Evolutionary conservation across 495 filamentous ascomycete genomes (phyloP).

Genomic region (Hypomontagnella submonticulosa): DNA sequence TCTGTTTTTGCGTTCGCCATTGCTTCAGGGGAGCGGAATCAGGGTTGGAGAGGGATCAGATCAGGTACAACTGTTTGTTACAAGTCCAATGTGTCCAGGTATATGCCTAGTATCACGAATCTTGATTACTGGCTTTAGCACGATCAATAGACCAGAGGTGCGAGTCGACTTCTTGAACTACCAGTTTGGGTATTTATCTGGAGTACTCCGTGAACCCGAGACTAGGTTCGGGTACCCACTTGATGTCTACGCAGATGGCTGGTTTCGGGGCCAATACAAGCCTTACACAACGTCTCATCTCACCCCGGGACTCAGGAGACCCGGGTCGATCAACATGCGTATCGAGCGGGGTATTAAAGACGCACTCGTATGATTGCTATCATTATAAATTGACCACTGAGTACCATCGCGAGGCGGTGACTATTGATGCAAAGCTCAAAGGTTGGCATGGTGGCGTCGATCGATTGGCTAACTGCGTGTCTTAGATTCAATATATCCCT

Average conservation of each 20-base stretch:
- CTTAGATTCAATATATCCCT: conserved; percentile 1
- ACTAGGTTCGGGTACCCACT: conserved; percentile 1
- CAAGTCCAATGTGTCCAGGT: conserved; percentile 17
- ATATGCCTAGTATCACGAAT: conserved; percentile 9
- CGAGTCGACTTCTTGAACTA: neutral
- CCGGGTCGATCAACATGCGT: neutral
- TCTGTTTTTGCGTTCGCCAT: conserved; percentile 31
- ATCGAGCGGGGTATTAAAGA: conserved; percentile 16
- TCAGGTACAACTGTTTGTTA: neutral
- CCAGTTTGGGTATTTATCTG: neutral
- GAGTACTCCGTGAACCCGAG: conserved; percentile 8
- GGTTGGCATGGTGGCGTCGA: conserved; percentile 1
- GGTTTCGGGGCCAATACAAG: conserved; percentile 18
- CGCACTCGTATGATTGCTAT: neutral
- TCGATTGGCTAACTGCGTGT: neutral
- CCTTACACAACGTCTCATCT: conserved; percentile 20
- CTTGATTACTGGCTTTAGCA: neutral
- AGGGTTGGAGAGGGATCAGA: neutral
- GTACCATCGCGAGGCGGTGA: neutral
- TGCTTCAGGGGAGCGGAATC: neutral
- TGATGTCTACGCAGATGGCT: conserved; percentile 4
- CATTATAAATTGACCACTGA: conserved; percentile 18
- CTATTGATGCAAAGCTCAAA: neutral
- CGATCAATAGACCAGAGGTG: neutral
- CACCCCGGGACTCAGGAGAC: neutral